phyloP scores from a whole-genome alignment of 228 moss, liverwort and hornwort species.

The Sphagnum fallax region DNA sequence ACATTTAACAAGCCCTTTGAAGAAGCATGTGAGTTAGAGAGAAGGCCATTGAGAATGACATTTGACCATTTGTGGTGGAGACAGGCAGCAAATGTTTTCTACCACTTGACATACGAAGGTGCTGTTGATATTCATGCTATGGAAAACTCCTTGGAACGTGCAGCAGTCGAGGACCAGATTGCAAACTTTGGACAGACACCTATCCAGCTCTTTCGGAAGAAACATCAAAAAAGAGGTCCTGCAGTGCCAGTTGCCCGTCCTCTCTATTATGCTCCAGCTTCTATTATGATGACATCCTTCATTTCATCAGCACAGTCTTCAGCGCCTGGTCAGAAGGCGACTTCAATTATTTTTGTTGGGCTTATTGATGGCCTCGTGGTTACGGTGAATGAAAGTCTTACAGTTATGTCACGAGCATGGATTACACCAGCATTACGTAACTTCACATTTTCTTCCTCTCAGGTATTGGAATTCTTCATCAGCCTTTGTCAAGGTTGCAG shows the following conservation, averaged over 20 bases:
- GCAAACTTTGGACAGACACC: constrained; percentile 80
- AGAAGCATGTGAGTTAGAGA: too few relatives aligned
- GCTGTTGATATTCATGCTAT: constrained; percentile 66
- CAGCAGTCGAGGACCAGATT: constrained; percentile 80
- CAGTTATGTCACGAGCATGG: constrained; percentile 61
- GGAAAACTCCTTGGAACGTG: constrained; percentile 56
- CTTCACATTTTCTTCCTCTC: constrained; percentile 73
- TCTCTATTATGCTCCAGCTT: constrained; percentile 76
- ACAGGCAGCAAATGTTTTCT: constrained; percentile 78
- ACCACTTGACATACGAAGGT: constrained; percentile 79
- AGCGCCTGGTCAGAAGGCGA: constrained; percentile 35
- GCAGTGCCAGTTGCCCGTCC: constrained; percentile 69
- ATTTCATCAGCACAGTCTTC: constrained; percentile 34
- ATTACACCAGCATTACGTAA: constrained; percentile 68
- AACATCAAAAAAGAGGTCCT: constrained; percentile 66
- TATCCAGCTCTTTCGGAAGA: constrained; percentile 59
- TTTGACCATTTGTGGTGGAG: neutral
- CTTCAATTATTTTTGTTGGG: constrained; percentile 48
- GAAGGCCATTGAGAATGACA: too few relatives aligned
- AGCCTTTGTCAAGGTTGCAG: too few relatives aligned
- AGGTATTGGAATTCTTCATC: constrained; percentile 23
- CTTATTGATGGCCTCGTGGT: constrained; percentile 69
- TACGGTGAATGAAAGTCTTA: constrained; percentile 49
- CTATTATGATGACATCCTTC: constrained; percentile 60
- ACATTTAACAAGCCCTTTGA: too few relatives aligned